Percentiles rank a stretch among this genome's conserved stretches.
phyloP scores from a whole-genome alignment of 2,329 filamentous ascomycete genomes.

The Bipolaris sorokiniana region DNA sequence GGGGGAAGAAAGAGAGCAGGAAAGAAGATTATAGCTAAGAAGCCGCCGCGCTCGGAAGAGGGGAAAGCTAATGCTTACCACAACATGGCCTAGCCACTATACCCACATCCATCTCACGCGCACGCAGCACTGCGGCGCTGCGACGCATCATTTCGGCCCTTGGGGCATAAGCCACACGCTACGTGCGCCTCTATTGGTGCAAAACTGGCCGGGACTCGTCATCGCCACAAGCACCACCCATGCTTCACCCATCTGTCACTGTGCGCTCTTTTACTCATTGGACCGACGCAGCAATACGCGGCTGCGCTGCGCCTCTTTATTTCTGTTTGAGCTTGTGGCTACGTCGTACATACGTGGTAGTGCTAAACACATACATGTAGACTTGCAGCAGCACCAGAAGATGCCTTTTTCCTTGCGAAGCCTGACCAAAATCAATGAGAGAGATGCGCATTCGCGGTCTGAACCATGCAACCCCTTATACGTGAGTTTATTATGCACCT shows the following conservation, averaged over 20 bases:
- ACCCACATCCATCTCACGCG: conserved; percentile 6
- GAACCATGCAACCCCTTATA: not conserved
- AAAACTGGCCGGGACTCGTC: conserved; percentile 16
- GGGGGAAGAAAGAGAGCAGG: not conserved
- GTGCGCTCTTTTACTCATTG: not conserved
- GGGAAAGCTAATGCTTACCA: not conserved
- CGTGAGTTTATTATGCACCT: not conserved
- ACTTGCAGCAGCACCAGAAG: not conserved
- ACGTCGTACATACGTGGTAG: no score
- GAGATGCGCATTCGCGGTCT: not conserved
- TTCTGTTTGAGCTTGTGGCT: no score
- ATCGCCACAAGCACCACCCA: conserved; percentile 5
- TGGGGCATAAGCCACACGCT: conserved; percentile 11
- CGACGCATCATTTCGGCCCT: conserved; percentile 9
- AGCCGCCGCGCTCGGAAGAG: not conserved
- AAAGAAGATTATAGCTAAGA: not conserved
- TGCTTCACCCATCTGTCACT: not conserved
- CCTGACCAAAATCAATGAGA: not conserved
- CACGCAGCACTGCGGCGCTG: not conserved
- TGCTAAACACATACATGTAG: no score
- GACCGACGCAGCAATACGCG: not conserved
- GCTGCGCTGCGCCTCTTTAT: not conserved
- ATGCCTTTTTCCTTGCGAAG: not conserved
- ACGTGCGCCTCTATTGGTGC: conserved; percentile 16
- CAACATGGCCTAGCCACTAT: not conserved